A percentile compares a stretch with the other conserved stretches of the same genome.
Conservation (phyloP, 75 land plant genomes). For the Azolla pinnata region DNA sequence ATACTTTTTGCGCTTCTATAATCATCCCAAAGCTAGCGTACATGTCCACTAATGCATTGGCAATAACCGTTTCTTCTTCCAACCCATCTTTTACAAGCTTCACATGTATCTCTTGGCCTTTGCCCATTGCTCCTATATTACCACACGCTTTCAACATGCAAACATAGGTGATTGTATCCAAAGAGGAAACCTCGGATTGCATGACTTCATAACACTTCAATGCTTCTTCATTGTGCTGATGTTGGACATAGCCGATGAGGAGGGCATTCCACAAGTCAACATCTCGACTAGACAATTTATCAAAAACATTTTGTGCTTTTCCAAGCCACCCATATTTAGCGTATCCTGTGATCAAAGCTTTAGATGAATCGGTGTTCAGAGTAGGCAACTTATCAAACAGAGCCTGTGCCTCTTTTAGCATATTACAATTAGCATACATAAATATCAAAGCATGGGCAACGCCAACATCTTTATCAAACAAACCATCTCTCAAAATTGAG, state of each 20-base stretch:
- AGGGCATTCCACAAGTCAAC: constrained; percentile 14
- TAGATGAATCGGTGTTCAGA: too few relatives aligned
- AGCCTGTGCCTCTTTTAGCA: too few relatives aligned
- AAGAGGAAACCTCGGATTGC: background rate
- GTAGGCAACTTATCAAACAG: too few relatives aligned
- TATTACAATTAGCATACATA: too few relatives aligned
- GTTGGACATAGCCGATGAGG: constrained; percentile 7
- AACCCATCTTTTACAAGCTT: constrained; percentile 3
- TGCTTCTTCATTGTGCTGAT: constrained; percentile 7
- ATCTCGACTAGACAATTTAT: constrained; percentile 3
- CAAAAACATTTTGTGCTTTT: constrained; percentile 15
- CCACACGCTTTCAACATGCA: constrained; percentile 10
- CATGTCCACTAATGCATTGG: constrained; percentile 13
- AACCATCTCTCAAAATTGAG: constrained; percentile 9
- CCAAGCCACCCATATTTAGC: constrained; percentile 9
- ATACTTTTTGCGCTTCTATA: constrained; percentile 5
- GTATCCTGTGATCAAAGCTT: constrained; percentile 12
- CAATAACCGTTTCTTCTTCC: constrained; percentile 6
- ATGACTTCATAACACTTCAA: constrained; percentile 4
- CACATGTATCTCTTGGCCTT: constrained; percentile 9
- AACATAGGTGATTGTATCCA: constrained; percentile 2
- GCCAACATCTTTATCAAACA: constrained; percentile 11
- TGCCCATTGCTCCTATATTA: background rate
- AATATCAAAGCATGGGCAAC: too few relatives aligned
- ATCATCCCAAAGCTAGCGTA: constrained; percentile 13